Percentiles rank a stretch among this genome's conserved stretches.
These are phyloP conservation scores for Tephrocybe sp. DNA, from an alignment of 768 basidiomycete species.

Conservation along the genomic window DNA sequence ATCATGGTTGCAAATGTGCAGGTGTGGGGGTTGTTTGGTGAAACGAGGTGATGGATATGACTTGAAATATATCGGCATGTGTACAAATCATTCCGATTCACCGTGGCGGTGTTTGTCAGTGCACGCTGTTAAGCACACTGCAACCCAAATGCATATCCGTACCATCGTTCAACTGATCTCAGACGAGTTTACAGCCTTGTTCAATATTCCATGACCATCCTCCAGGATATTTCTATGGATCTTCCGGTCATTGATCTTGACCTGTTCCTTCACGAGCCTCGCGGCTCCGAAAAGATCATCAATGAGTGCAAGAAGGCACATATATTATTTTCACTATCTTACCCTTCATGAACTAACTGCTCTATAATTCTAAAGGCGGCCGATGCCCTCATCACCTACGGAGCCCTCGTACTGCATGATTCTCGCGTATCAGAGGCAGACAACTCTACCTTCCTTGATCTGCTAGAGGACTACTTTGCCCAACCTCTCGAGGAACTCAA, in stretches of 20 bases:
- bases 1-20: conserved; percentile 38
- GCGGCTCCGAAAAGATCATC: conserved; percentile 42
- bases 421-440: conserved; percentile 80
- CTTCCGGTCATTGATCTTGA: conserved; percentile 80
- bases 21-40: conserved; percentile 27
- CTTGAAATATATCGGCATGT: conserved; percentile 13
- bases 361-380: conserved; percentile 53
- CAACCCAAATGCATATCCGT: not conserved
- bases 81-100: conserved; percentile 17
- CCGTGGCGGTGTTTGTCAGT: conserved; percentile 17
- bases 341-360: conserved; percentile 2
- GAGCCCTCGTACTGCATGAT: conserved; percentile 84
- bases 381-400: conserved; percentile 76
- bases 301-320: conserved; percentile 67
- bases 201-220: conserved; percentile 26
- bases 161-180: not conserved
- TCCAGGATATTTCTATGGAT: conserved; percentile 38
- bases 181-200: not conserved
- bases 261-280: conserved; percentile 51
- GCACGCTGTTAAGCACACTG: conserved; percentile 9
- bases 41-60: conserved; percentile 27
- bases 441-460: conserved; percentile 80
- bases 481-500: conserved; percentile 61
- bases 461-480: conserved; percentile 91
- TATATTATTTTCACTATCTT: not conserved